Base-by-base conservation (phyloP, 2,329 filamentous ascomycete species). In the Leptographium galeiforme region DNA sequence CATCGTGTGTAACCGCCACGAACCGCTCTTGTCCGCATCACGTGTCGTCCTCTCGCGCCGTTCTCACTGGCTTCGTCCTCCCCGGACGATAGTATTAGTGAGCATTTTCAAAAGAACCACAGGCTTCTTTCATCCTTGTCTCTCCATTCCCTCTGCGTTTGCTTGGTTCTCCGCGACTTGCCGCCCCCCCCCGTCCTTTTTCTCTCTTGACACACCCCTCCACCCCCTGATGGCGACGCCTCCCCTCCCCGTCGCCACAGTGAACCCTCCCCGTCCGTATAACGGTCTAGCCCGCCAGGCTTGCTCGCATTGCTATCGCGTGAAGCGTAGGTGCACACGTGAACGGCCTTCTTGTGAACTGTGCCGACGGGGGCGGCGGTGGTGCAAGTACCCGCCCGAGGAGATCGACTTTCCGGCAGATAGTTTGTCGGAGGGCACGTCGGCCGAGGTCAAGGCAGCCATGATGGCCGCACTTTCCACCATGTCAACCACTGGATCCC, bases 321-420 rank as follows among this genome's bases (percentile, higher is more conserved):
- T 55, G 43, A 57, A 57, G 39, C 54, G 56, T 14, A 52, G 41
- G 30, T 59, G 57, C 43, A 45, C 54, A 8, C 50, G 54, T 32
- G 45, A 56, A 41, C 36, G 50, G 19, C 57, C 57, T 2, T 10
- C 48, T 1, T 59, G 57, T 16, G 33, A 53, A 16, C 51, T 56
- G n/a, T 59, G 57, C 38, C 39, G 50, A 12, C 52, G 51, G 25
- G 53, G 53, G 8, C 18, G 48, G 13, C 41, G 52, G 4, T 43
- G 5, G 8, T 58, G 57, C 40, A 32, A 48, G 14, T 58, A 58
- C 16, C 47, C 53, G 2, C 19, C 40, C 2, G 55, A 58, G 19
- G 46, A 52, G 10, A n/a, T 55, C 14, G 51, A 51, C 30, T 30
- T 30, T 2, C 33, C 30, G 13, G 19, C 30, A 14, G 13, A n/a